A percentile compares a stretch with the other conserved stretches of the same genome.
Conservation (phyloP, 805 yeast genomes). For the Wickerhamomyces sydowiorum region DNA sequence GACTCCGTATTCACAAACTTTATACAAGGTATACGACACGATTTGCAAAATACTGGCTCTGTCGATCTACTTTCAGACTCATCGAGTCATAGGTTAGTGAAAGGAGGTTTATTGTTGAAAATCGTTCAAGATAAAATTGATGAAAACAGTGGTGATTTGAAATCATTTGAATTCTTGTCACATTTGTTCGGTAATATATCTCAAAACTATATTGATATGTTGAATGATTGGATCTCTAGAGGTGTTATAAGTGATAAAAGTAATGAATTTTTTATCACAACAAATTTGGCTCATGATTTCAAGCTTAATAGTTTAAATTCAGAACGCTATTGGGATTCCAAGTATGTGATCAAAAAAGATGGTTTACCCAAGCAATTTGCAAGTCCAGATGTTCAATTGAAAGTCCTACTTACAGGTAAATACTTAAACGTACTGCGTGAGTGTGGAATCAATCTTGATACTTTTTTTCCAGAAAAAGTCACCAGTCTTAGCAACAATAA, state of each 20-base stretch:
- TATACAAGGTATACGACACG: constrained; percentile 34
- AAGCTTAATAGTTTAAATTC: constrained; percentile 29
- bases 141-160: constrained; percentile 59
- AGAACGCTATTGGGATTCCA: constrained; percentile 69
- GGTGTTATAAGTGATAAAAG: constrained; percentile 77
- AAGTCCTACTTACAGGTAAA: constrained; percentile 79
- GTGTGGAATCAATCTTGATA: constrained; percentile 40
- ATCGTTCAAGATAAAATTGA: constrained; percentile 55
- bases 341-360: constrained; percentile 67
- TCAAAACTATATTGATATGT: constrained; percentile 54
- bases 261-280: constrained; percentile 73
- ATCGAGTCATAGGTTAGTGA: constrained; percentile 46
- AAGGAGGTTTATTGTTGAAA: constrained; percentile 73
- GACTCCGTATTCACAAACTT: constrained; percentile 36
- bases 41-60: constrained; percentile 34
- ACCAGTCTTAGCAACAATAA: constrained; percentile 32
- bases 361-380: constrained; percentile 67
- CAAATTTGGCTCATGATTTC: constrained; percentile 19
- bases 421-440: constrained; percentile 66
- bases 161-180: constrained; percentile 45
- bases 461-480: constrained; percentile 20
- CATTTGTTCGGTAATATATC: constrained; percentile 55
- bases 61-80: constrained; percentile 49
- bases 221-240: constrained; percentile 71
- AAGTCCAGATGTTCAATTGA: constrained; percentile 46